Evolutionary conservation across 2,329 filamentous ascomycete genomes (phyloP).

Genomic region (Pestalotiopsis sp.): DNA sequence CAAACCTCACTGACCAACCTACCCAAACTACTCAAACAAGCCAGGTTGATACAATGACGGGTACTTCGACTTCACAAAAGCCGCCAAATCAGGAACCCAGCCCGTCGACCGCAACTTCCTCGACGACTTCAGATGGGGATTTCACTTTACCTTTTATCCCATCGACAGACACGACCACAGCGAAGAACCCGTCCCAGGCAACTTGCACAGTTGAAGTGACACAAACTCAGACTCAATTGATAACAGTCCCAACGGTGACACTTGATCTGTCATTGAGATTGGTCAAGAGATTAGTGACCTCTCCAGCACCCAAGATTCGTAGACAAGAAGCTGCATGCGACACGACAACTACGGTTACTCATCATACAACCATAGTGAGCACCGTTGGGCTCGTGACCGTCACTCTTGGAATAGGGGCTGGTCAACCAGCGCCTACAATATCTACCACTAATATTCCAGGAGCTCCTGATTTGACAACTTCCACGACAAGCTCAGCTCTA

Average conservation of each 20-base stretch:
- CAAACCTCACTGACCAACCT: not conserved
- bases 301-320: not conserved
- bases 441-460: not conserved
- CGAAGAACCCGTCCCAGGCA: not conserved
- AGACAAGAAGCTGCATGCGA: not conserved
- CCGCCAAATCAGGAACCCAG: not conserved
- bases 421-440: not conserved
- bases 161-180: not conserved
- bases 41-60: not conserved
- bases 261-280: not conserved
- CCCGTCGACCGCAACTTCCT: not conserved
- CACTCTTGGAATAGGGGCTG: slow-evolving; percentile 1
- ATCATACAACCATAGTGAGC: not conserved
- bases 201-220: not conserved
- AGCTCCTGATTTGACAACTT: not conserved
- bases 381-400: not conserved
- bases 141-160: not conserved
- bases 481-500: not conserved
- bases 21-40: not conserved
- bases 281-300: not conserved
- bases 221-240: not conserved
- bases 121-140: not conserved
- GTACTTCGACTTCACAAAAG: not conserved
- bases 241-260: not conserved
- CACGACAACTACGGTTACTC: not conserved